Base-by-base conservation (phyloP, 257 asterid species). In the Misopates orontium region DNA sequence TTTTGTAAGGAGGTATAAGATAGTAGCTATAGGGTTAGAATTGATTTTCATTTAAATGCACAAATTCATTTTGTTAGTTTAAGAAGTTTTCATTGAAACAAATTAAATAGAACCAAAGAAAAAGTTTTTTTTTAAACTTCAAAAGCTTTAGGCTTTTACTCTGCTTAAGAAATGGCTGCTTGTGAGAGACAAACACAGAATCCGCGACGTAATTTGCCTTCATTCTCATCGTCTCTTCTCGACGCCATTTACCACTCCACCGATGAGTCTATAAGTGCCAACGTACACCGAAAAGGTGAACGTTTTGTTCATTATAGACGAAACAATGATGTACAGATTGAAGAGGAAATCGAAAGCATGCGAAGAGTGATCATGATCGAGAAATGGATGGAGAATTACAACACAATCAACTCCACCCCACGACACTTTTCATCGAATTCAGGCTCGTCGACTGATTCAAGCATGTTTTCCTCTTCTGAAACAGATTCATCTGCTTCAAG, bases 221-320 rank as follows among this genome's bases (percentile, higher is more conserved):
- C 98, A 0, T 88, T 91, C 52, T 91, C 98, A 8, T 88, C 96
- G 8, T 79, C 95, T 5, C 86, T 91, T 32, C 91, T 91, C 25
- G 96, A 91, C 73, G 76, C 95, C 66, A 88, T 88, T 66, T 86
- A 83, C 85, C 94, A 77, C 17, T 91, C 98, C 65, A 84, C 78
- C 47, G 96, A 91, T 60, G 95, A 84, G 15, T 60, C 83, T 9
- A 36, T 3, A 36, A 8, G 42, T 9, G 10, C 42, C 1, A 36
- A 36, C 11, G 42, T 36, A 3, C 42, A 36, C 11, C 8, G 8
- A 36, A 36, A 36, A 36, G 11, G 51, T 15, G 11, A 50, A 51
- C n/a, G 65, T 56, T 51, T 47, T 21, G 21, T 49, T 13, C 42
- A 55, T 63, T 68, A 40, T 13, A 60, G 72, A 28, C 80, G 68